phyloP scores from a whole-genome alignment of 2,329 filamentous ascomycete species.

The Penicillium crustosum region DNA sequence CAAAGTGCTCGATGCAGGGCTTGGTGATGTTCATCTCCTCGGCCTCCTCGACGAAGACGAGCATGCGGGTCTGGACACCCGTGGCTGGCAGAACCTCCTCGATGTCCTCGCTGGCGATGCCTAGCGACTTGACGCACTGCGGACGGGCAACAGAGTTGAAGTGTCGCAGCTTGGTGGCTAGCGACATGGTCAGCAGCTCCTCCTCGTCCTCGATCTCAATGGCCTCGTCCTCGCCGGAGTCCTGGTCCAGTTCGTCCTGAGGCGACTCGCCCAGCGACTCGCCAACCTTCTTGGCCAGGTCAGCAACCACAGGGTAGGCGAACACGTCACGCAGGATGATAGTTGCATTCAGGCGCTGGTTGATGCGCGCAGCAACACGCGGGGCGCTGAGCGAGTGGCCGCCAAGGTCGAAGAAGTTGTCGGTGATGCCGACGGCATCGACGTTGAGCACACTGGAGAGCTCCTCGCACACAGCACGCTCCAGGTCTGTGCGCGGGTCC shows the following conservation, averaged over 20 bases:
- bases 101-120: background rate
- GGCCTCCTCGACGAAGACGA: background rate
- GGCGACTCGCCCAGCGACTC: background rate
- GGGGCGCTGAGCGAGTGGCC: background rate
- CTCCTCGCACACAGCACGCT: background rate
- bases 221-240: too few species aligned
- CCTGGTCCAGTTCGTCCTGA: background rate
- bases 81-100: background rate
- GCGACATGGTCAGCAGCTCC: background rate
- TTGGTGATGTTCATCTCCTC: background rate
- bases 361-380: background rate
- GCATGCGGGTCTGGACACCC: background rate
- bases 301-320: background rate
- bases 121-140: background rate
- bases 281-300: background rate
- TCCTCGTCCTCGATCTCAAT: background rate
- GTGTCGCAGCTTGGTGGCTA: background rate
- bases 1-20: background rate
- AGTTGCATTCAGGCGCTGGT: background rate
- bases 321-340: background rate
- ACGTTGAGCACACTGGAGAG: background rate
- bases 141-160: background rate
- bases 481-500: background rate
- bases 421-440: background rate
- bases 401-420: background rate